These are phyloP conservation scores for Yarrowia yakushimensis DNA, from an alignment of 805 yeast genomes.

Conservation along the genomic window DNA sequence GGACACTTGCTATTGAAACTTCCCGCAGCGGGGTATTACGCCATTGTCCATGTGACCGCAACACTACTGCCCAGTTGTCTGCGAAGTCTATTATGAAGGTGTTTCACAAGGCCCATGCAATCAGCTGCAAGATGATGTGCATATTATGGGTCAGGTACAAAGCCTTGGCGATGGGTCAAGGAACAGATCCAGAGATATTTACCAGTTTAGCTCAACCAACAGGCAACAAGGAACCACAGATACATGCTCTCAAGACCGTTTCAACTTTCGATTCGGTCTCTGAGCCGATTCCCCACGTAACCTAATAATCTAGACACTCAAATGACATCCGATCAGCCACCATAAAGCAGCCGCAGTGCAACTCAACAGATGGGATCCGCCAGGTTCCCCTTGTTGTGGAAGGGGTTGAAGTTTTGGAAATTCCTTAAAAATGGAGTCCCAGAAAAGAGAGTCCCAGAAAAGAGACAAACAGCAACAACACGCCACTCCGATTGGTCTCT, in stretches of 20 bases:
- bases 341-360: not conserved
- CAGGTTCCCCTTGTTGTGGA: not conserved
- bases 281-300: not conserved
- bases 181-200: not conserved
- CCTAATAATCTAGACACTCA: not conserved
- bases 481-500: not conserved
- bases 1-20: not conserved
- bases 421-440: not conserved
- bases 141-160: not conserved
- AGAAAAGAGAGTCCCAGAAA: too few species aligned
- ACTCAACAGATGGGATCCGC: not conserved
- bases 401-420: too few species aligned
- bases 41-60: not conserved
- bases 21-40: not conserved
- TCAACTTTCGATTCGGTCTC: not conserved
- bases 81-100: not conserved
- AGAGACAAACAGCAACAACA: not conserved
- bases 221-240: too few species aligned
- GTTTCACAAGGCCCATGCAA: not conserved
- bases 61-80: not conserved
- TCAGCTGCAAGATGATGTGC: not conserved
- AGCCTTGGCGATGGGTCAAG: not conserved
- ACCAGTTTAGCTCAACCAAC: too few species aligned
- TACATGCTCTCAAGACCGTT: not conserved
- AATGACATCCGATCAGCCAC: conserved; percentile 9